These are phyloP conservation scores for Porodaedalea pini DNA, from an alignment of 1,284 basidiomycete genomes.

Conservation along the genomic window DNA sequence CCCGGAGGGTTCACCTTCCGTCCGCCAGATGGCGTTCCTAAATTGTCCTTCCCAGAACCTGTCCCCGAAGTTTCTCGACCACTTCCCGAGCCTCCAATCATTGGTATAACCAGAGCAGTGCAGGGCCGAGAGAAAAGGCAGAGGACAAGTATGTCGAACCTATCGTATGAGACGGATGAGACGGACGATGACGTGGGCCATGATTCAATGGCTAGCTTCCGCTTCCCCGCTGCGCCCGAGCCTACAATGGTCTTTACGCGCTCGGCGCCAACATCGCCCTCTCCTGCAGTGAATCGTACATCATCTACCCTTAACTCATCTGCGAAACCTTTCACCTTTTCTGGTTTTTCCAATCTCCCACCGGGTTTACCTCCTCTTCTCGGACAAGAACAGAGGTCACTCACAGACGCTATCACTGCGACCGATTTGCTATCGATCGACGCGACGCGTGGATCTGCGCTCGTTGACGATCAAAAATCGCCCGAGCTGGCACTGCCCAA, in stretches of 20 bases:
- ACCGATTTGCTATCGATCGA: constrained; percentile 13
- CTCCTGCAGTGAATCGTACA: constrained; percentile 26
- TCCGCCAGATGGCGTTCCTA: constrained; percentile 59
- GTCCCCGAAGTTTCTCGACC: constrained; percentile 31
- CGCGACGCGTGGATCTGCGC: constrained; percentile 18
- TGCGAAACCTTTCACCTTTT: constrained; percentile 63
- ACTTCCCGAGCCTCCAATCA: constrained; percentile 31
- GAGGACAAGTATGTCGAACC: constrained; percentile 39
- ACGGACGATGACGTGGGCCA: constrained; percentile 40
- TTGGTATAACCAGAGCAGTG: constrained; percentile 31
- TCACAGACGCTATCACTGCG: constrained; percentile 7
- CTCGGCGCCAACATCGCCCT: constrained; percentile 41
- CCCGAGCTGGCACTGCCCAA: constrained; percentile 20
- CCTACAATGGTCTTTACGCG: constrained; percentile 50
- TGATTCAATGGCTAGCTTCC: constrained; percentile 65
- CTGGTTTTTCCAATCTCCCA: constrained; percentile 42
- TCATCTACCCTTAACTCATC: constrained; percentile 35
- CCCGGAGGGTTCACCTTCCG: constrained; percentile 71
- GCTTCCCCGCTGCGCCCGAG: constrained; percentile 56
- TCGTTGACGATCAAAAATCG: constrained; percentile 9
- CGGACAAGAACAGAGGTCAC: constrained; percentile 14
- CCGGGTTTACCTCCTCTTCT: constrained; percentile 18
- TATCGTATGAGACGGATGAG: constrained; percentile 41
- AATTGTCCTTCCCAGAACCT: constrained; percentile 42
- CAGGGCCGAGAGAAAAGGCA: constrained; percentile 77